Percentiles rank a stretch among this genome's conserved stretches.
These are phyloP conservation scores for Tolypocladium album DNA, from an alignment of 2,329 filamentous ascomycete genomes.

Conservation along the genomic window DNA sequence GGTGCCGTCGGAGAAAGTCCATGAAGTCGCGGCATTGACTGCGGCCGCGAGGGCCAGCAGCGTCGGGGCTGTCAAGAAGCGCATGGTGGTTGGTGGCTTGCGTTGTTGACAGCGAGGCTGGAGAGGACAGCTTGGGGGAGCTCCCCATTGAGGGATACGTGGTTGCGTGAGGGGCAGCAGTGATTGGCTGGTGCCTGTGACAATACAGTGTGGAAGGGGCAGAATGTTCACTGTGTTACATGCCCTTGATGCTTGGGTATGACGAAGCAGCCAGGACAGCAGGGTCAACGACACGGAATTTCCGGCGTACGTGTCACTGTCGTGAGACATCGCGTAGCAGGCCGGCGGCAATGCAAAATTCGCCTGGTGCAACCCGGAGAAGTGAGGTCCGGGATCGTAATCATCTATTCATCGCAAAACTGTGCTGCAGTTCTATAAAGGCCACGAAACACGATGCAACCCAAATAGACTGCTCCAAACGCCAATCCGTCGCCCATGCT, in stretches of 20 bases:
- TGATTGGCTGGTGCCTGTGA: not conserved
- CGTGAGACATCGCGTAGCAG: not conserved
- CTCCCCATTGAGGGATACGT: conserved; percentile 10
- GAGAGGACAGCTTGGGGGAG: conserved; percentile 21
- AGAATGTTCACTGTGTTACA: not conserved
- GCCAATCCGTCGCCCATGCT: not conserved
- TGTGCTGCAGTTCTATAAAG: not conserved
- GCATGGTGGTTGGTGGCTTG: conserved; percentile 20
- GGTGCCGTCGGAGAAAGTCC: conserved; percentile 63
- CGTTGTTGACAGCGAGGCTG: conserved; percentile 7
- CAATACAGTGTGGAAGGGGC: not conserved
- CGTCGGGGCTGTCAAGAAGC: conserved; percentile 24
- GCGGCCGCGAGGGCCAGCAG: conserved; percentile 37
- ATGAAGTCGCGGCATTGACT: conserved; percentile 46
- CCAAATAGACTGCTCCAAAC: not conserved
- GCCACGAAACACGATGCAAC: not conserved
- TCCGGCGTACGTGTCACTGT: not conserved
- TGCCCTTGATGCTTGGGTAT: not conserved
- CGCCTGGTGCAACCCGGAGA: not conserved
- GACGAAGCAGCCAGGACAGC: not conserved
- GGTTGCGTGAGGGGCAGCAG: conserved; percentile 4
- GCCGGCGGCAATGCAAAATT: not conserved
- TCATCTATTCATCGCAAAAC: not conserved
- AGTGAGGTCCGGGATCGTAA: not conserved
- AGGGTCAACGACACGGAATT: not conserved